These are phyloP conservation scores for Penicillium sp. DNA, from an alignment of 2,329 filamentous ascomycete genomes.

Conservation along the genomic window DNA sequence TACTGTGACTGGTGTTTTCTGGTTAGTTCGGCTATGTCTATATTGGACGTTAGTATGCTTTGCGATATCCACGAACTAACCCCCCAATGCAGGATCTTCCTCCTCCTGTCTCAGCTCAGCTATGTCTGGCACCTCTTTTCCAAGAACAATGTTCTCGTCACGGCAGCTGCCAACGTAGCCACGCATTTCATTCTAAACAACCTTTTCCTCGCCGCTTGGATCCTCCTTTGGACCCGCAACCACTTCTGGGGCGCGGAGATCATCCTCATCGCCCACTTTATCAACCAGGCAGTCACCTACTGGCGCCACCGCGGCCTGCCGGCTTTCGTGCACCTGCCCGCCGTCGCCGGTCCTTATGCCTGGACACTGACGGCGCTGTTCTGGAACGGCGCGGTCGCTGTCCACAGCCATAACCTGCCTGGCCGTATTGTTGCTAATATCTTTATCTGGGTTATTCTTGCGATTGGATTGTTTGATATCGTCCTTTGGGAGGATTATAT, in stretches of 20 bases:
- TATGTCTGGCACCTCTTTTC: slow-evolving; percentile 73
- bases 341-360: slow-evolving; percentile 67
- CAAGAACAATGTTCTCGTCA: slow-evolving; percentile 52
- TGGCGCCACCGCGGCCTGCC: slow-evolving; percentile 67
- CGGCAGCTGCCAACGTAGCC: slow-evolving; percentile 66
- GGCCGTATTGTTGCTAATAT: slow-evolving; percentile 77
- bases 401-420: slow-evolving; percentile 58
- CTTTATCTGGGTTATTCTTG: slow-evolving; percentile 75
- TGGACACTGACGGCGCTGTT: slow-evolving; percentile 82
- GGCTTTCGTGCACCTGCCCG: slow-evolving; percentile 65
- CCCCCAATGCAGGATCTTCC: slow-evolving; percentile 49
- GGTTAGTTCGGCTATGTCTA: slow-evolving; percentile 43
- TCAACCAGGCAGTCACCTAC: slow-evolving; percentile 70
- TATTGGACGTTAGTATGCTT: no score
- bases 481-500: slow-evolving; percentile 63
- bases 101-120: slow-evolving; percentile 65
- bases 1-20: slow-evolving; percentile 60
- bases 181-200: slow-evolving; percentile 81
- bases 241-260: slow-evolving; percentile 69
- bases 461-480: slow-evolving; percentile 69
- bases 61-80: neutral
- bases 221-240: slow-evolving; percentile 70
- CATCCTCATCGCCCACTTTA: slow-evolving; percentile 68
- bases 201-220: slow-evolving; percentile 68
- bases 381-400: slow-evolving; percentile 78